Percentiles rank a stretch among this genome's conserved stretches.
These are phyloP conservation scores for Celoporthe dispersa DNA, from an alignment of 2,329 filamentous ascomycete genomes.

Conservation along the genomic window DNA sequence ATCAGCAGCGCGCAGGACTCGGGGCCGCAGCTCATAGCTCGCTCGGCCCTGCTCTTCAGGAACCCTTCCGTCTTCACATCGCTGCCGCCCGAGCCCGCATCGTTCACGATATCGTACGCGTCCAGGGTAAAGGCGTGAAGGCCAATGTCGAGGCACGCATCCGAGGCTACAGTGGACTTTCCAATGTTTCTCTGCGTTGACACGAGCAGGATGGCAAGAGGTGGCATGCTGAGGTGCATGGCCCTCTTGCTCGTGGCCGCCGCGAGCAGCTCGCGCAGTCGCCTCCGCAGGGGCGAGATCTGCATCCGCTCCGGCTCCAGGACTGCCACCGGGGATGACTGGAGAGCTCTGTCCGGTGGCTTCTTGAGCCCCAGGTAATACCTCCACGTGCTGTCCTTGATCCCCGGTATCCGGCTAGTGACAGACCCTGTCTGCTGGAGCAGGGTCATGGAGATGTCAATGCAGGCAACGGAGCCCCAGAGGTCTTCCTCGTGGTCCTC, in stretches of 20 bases:
- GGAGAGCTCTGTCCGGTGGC: constrained; percentile 55
- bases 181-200: constrained; percentile 94
- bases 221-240: constrained; percentile 83
- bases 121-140: constrained; percentile 89
- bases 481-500: constrained; percentile 67
- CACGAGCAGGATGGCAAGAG: constrained; percentile 83
- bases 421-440: constrained; percentile 92
- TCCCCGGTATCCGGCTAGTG: constrained; percentile 77
- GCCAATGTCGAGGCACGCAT: constrained; percentile 85
- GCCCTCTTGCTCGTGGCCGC: constrained; percentile 88
- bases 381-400: constrained; percentile 79
- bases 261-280: constrained; percentile 81
- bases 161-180: constrained; percentile 77
- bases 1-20: constrained; percentile 85
- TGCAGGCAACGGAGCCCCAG: constrained; percentile 85
- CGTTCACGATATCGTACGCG: constrained; percentile 92
- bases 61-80: constrained; percentile 96
- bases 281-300: constrained; percentile 65
- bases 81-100: constrained; percentile 81
- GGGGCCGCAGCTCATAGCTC: constrained; percentile 85
- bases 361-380: constrained; percentile 84
- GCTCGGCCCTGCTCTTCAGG: constrained; percentile 82
- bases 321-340: constrained; percentile 45
- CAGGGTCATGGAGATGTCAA: constrained; percentile 84
- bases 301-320: constrained; percentile 54